Conservation (phyloP, 1,139 yeast species). For the Taphrina communis region DNA sequence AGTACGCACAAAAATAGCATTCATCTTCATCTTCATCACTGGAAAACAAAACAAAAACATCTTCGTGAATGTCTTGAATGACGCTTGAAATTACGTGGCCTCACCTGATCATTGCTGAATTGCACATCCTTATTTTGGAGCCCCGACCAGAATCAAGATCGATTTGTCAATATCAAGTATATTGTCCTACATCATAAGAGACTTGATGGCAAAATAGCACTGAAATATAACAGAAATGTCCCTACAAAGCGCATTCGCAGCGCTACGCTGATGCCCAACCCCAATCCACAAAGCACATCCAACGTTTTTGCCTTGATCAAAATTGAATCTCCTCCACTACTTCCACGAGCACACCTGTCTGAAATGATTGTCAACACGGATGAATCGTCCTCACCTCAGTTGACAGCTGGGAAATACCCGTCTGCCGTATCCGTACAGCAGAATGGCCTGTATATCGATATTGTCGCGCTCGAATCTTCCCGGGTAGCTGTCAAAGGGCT, state of each 20-base stretch:
- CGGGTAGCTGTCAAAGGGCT: slow-evolving; percentile 34
- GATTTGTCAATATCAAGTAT: no score
- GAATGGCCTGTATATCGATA: slow-evolving; percentile 34
- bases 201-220: no score
- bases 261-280: slow-evolving; percentile 1
- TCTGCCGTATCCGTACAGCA: slow-evolving; percentile 31
- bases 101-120: background rate
- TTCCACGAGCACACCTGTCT: no score
- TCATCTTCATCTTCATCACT: no score
- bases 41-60: background rate
- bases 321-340: no score
- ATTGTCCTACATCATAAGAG: no score
- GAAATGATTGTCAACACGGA: no score
- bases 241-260: background rate
- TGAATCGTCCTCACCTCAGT: background rate
- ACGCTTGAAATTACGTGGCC: background rate
- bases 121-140: no score
- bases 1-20: no score
- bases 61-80: background rate
- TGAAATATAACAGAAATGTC: background rate
- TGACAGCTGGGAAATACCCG: slow-evolving; percentile 20
- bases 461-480: slow-evolving; percentile 37
- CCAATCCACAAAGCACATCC: background rate
- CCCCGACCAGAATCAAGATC: no score
- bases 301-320: background rate